Evolutionary conservation across 148 eudicot genomes (phyloP), one percentile per base, ranked within the genome.

Genomic region (Bassia scoparia): DNA sequence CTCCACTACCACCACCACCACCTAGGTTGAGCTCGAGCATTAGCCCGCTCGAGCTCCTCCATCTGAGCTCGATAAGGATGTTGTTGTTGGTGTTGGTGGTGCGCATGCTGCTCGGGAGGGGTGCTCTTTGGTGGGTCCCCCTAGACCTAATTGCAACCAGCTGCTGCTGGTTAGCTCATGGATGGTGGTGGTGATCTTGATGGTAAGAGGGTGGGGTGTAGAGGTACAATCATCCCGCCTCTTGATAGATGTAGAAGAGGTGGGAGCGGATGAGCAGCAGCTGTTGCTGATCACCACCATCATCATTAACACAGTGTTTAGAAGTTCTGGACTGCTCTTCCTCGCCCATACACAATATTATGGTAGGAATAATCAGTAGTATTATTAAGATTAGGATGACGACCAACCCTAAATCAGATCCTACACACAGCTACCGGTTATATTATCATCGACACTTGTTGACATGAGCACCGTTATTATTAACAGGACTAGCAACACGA

Each of bases 111-210:
- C 21, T 23, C 62, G 21, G 31, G 30, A 21, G 44, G 18, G 13
- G 49, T 34, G n/a, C n/a, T 0, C n/a, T 26, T 15, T 1, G 16
- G 18, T 1, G 18, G 59, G 20, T 16, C 12, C 77, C 81, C 89
- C 90, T 31, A 86, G 82, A 61, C 97, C 88, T 49, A 92, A 76
- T 67, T 88, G 97, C 16, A 92, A 83, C 97, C 97, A 92, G 59
- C 75, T 64, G 23, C 68, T 63, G 41, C 62, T 46, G 7, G 58
- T n/a, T 30, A 7, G 4, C 29, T 18, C 52, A 7, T 14, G 7
- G 63, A n/a, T 70, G 26, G 13, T 70, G 33, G 10, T 56, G 67
- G 13, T 58, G 63, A 56, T 72, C 58, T 12, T 11, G 31, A 9
- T 17, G 7, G n/a, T n/a, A 15, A 56, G 58, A 11, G 38, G 63